A percentile compares a stretch with the other conserved stretches of the same genome.
Evolutionary conservation across 495 filamentous ascomycete species (phyloP).

Genomic region (Extremus antarcticus): DNA sequence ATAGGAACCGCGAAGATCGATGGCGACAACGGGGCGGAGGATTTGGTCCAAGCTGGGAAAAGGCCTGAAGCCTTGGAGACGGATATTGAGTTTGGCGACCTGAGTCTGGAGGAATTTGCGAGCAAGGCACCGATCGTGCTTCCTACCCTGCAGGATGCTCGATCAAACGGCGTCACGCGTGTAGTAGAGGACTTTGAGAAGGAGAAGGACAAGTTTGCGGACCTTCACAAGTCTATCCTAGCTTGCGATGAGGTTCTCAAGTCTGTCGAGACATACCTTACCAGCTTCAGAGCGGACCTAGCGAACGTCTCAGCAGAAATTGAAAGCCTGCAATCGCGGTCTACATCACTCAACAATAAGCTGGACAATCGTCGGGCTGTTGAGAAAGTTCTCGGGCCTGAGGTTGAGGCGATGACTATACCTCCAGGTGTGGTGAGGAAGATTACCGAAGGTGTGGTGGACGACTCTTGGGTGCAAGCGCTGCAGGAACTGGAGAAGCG

Average conservation of each 20-base stretch:
- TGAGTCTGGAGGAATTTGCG: conserved; percentile 65
- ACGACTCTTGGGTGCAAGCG: conserved; percentile 79
- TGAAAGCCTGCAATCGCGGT: conserved; percentile 80
- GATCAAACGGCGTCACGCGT: conserved; percentile 28
- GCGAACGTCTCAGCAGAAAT: conserved; percentile 89
- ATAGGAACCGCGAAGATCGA: conserved; percentile 43
- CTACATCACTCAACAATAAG: conserved; percentile 70
- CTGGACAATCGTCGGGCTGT: conserved; percentile 81
- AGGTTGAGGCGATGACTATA: conserved; percentile 84
- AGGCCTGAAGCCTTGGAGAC: conserved; percentile 41
- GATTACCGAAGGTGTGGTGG: conserved; percentile 79
- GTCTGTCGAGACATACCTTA: conserved; percentile 84
- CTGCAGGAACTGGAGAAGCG: conserved; percentile 76
- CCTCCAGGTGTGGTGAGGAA: conserved; percentile 69
- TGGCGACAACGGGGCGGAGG: neutral
- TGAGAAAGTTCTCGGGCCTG: conserved; percentile 76
- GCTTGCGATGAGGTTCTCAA: conserved; percentile 88
- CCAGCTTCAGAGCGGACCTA: conserved; percentile 84
- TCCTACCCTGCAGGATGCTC: conserved; percentile 24
- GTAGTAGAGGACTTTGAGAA: conserved; percentile 70
- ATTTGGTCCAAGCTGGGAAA: conserved; percentile 22
- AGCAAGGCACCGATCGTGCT: neutral
- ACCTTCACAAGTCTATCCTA: conserved; percentile 76
- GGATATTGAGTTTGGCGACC: conserved; percentile 67
- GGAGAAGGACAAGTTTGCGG: conserved; percentile 81